Evolutionary conservation across 2,329 filamentous ascomycete genomes (phyloP).

Genomic region (Aureobasidium namibiae): DNA sequence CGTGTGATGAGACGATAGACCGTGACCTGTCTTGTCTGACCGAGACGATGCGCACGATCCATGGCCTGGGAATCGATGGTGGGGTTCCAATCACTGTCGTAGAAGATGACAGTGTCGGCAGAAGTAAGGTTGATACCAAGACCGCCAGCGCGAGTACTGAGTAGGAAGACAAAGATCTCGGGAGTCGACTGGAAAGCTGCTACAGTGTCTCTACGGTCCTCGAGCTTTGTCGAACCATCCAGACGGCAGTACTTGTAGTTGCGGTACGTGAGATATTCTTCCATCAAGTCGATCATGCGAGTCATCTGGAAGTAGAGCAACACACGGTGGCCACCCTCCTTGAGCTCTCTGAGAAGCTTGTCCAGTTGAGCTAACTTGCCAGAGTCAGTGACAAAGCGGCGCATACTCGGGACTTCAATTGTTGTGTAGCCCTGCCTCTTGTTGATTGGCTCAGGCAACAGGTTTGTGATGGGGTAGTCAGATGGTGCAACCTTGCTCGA

Average conservation of each 20-base stretch:
- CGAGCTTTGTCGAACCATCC: conserved; percentile 93
- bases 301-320: conserved; percentile 99
- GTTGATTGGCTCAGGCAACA: conserved; percentile 72
- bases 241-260: conserved; percentile 98
- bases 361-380: conserved; percentile 93
- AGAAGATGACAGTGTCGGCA: conserved; percentile 98
- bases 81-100: conserved; percentile 98
- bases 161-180: conserved; percentile 93
- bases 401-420: conserved; percentile 92
- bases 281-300: conserved; percentile 98
- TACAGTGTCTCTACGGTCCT: conserved; percentile 93
- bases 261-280: conserved; percentile 96
- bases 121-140: conserved; percentile 95
- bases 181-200: conserved; percentile 91
- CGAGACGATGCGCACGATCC: conserved; percentile 96
- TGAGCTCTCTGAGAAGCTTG: conserved; percentile 76
- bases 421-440: conserved; percentile 80
- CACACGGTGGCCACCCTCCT: conserved; percentile 86
- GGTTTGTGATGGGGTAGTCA: conserved; percentile 52
- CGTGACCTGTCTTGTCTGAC: conserved; percentile 90
- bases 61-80: conserved; percentile 98
- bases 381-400: conserved; percentile 92
- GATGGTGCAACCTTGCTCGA: conserved; percentile 60
- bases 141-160: conserved; percentile 93
- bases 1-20: conserved; percentile 96